Evolutionary conservation across 2,329 filamentous ascomycete species (phyloP).

Genomic region (Ophiostoma ulmi): DNA sequence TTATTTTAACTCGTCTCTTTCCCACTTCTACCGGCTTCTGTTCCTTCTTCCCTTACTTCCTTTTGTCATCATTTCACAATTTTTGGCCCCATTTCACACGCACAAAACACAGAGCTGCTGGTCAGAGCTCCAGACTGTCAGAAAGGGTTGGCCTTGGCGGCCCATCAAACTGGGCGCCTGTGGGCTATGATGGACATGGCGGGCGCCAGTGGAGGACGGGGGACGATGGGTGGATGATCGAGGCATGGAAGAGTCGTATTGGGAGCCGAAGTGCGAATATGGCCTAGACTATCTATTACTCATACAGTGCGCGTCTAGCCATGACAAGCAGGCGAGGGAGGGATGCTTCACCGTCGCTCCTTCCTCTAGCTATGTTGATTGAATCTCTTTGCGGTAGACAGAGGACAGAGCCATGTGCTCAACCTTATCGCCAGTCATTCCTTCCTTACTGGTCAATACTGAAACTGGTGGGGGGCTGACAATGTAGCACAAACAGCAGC

Average conservation of each 20-base stretch:
- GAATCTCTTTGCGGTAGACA: not conserved
- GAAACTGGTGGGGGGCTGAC: not conserved
- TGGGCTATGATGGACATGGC: not conserved
- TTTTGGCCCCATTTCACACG: not conserved
- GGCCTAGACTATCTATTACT: not conserved
- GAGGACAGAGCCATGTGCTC: not conserved
- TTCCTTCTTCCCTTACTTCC: not conserved
- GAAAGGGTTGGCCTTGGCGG: conserved; percentile 13
- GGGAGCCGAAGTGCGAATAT: not conserved
- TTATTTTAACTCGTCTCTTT: not conserved
- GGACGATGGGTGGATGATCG: not conserved
- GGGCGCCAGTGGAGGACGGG: not conserved
- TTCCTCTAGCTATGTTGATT: not conserved
- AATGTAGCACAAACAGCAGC: not conserved
- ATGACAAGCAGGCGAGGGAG: not conserved
- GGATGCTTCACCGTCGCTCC: not conserved
- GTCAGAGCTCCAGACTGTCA: not conserved
- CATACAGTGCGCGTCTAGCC: not conserved
- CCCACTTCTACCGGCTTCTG: not conserved
- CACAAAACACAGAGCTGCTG: conserved; percentile 5
- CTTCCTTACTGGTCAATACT: not conserved
- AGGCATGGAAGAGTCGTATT: conserved; percentile 11
- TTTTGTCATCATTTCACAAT: not conserved
- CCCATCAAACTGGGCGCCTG: conserved; percentile 2
- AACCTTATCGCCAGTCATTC: not conserved